These are phyloP conservation scores for Bruguiera sexangula DNA, from an alignment of 345 rosid genomes.

Conservation along the genomic window DNA sequence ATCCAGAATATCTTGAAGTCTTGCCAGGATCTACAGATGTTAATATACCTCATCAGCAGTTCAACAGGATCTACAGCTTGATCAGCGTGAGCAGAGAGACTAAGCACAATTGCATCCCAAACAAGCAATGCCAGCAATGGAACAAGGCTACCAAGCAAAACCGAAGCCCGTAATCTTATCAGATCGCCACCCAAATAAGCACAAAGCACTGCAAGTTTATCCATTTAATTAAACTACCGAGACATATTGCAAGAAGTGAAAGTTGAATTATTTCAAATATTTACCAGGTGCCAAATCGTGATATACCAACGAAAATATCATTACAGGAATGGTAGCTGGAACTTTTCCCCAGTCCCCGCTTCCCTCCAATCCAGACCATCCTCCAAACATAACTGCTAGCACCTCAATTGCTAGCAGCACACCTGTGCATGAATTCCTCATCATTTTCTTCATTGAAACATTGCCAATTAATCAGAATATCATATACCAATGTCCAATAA, in stretches of 20 bases:
- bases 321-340: slow-evolving; percentile 52
- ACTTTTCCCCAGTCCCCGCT: slow-evolving; percentile 53
- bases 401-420: slow-evolving; percentile 53
- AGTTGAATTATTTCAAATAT: background rate
- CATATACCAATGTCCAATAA: background rate
- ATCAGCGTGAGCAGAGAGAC: slow-evolving; percentile 38
- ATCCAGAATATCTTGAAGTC: no score
- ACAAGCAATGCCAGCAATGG: slow-evolving; percentile 55
- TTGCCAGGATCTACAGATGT: background rate
- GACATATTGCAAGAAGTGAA: slow-evolving; percentile 1
- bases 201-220: slow-evolving; percentile 49
- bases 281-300: slow-evolving; percentile 62
- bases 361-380: slow-evolving; percentile 51
- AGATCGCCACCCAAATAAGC: slow-evolving; percentile 63
- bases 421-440: slow-evolving; percentile 30
- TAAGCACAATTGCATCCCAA: slow-evolving; percentile 56
- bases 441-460: background rate
- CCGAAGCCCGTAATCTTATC: slow-evolving; percentile 41
- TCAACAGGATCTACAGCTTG: slow-evolving; percentile 50
- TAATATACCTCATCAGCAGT: slow-evolving; percentile 42
- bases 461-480: background rate
- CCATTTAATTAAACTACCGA: slow-evolving; percentile 5
- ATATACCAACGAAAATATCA: slow-evolving; percentile 58
- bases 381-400: slow-evolving; percentile 38
- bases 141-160: slow-evolving; percentile 51